Evolutionary conservation across 1,284 basidiomycete genomes (phyloP).

Genomic region (Pascua guehoae): DNA sequence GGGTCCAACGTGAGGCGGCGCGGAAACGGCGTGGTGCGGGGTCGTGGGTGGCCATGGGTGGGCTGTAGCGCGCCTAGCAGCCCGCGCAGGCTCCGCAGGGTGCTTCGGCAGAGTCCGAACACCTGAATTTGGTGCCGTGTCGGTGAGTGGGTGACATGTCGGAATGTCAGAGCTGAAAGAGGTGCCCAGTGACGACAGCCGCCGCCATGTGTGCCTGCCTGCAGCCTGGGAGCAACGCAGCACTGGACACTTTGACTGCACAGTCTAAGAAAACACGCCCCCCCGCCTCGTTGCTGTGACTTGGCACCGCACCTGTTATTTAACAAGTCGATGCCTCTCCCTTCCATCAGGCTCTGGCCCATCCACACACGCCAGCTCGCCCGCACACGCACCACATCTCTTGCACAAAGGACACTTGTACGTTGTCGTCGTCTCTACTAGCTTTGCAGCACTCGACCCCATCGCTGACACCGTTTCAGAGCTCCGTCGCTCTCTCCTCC

Average conservation of each 20-base stretch:
- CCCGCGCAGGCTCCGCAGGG: background rate
- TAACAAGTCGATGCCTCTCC: background rate
- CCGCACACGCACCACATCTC: too few species aligned
- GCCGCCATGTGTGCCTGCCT: background rate
- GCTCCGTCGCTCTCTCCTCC: background rate
- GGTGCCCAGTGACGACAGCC: slow-evolving; percentile 1
- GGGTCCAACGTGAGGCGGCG: too few species aligned
- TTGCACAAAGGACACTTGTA: too few species aligned
- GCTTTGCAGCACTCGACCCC: too few species aligned
- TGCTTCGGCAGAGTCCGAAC: background rate
- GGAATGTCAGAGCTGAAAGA: background rate
- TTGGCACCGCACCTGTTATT: background rate
- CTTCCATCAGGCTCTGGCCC: slow-evolving; percentile 7
- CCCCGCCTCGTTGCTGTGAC: background rate
- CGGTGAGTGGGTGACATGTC: background rate
- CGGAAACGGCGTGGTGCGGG: background rate
- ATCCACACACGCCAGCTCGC: background rate
- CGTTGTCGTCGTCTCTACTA: too few species aligned
- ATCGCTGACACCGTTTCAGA: too few species aligned
- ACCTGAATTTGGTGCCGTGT: background rate
- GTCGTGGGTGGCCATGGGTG: too few species aligned
- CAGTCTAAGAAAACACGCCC: background rate
- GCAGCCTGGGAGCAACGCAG: too few species aligned
- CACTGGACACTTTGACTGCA: background rate
- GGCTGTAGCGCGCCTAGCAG: background rate